Evolutionary conservation across 169 alveolate genomes (phyloP).

Genomic region (Plasmodium knowlesi): DNA sequence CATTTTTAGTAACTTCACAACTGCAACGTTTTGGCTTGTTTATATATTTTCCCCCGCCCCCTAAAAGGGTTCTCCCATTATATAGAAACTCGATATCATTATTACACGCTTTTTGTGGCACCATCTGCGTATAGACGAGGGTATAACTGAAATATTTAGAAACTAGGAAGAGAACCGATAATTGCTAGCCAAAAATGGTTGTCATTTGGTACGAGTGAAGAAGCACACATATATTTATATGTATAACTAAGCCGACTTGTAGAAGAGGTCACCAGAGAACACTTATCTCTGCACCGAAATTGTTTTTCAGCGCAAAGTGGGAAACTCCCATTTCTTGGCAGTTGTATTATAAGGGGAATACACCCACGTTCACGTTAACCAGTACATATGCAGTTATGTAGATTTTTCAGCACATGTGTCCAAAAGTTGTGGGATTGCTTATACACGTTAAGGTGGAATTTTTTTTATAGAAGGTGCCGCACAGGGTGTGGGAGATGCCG

Average conservation of each 20-base stretch:
- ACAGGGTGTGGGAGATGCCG: conserved; percentile 9
- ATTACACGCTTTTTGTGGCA: neutral
- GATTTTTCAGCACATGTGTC: conserved; percentile 5
- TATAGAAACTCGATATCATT: neutral
- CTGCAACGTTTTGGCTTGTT: neutral
- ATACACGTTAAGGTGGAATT: conserved; percentile 1
- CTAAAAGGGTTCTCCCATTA: neutral
- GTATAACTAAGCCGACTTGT: neutral
- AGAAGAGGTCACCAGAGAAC: conserved; percentile 4
- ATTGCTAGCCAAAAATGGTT: neutral
- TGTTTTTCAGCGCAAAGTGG: neutral
- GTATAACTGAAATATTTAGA: neutral
- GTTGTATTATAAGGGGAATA: neutral
- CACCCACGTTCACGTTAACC: neutral
- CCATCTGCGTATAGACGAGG: neutral
- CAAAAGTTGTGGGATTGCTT: conserved; percentile 7
- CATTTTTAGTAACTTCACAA: neutral
- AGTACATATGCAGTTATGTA: conserved; percentile 25
- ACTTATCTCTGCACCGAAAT: neutral
- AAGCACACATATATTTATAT: neutral
- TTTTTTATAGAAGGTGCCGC: conserved; percentile 9
- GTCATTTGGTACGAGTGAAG: conserved; percentile 3
- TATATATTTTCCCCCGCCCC: neutral
- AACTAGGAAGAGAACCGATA: conserved; percentile 1
- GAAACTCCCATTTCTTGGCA: neutral